A percentile compares a stretch with the other conserved stretches of the same genome.
These are phyloP conservation scores for Crassisporium funariophilum DNA, from an alignment of 768 basidiomycete species.

Conservation along the genomic window DNA sequence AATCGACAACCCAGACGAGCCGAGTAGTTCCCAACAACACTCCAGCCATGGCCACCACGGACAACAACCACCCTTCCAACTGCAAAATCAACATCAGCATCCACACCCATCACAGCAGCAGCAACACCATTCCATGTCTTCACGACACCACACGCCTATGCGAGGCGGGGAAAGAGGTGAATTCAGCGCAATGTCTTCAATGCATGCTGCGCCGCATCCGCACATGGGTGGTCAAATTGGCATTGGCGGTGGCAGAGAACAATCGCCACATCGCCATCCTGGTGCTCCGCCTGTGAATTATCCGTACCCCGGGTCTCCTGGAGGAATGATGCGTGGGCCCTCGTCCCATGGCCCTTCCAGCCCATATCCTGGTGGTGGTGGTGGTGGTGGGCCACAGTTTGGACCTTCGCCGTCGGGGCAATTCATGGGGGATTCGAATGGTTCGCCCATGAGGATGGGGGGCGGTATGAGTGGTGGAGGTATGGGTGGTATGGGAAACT, in stretches of 20 bases:
- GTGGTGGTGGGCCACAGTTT: conserved; percentile 21
- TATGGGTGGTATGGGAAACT: conserved; percentile 13
- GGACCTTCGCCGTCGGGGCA: conserved; percentile 17
- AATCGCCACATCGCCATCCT: conserved; percentile 32
- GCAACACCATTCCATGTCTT: conserved; percentile 17
- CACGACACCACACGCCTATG: conserved; percentile 33
- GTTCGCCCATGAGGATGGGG: conserved; percentile 38
- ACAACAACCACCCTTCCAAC: conserved; percentile 28
- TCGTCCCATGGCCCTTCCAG: conserved; percentile 25
- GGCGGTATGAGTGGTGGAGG: conserved; percentile 17
- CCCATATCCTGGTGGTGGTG: conserved; percentile 27
- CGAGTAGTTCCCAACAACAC: conserved; percentile 34
- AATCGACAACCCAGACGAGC: conserved; percentile 41
- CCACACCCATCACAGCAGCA: conserved; percentile 16
- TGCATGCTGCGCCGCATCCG: conserved; percentile 5
- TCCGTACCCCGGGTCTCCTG: conserved; percentile 36
- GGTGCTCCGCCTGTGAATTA: conserved; percentile 28
- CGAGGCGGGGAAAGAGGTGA: conserved; percentile 17
- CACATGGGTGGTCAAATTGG: conserved; percentile 15
- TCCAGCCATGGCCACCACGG: conserved; percentile 30
- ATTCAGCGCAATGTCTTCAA: conserved; percentile 1
- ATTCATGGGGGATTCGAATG: conserved; percentile 26
- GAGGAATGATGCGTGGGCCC: conserved; percentile 31
- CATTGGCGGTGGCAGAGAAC: conserved; percentile 19
- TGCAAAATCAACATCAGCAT: conserved; percentile 24